These are phyloP conservation scores for Akanthomyces uredinophilus DNA, from an alignment of 2,329 filamentous ascomycete species.

Conservation along the genomic window DNA sequence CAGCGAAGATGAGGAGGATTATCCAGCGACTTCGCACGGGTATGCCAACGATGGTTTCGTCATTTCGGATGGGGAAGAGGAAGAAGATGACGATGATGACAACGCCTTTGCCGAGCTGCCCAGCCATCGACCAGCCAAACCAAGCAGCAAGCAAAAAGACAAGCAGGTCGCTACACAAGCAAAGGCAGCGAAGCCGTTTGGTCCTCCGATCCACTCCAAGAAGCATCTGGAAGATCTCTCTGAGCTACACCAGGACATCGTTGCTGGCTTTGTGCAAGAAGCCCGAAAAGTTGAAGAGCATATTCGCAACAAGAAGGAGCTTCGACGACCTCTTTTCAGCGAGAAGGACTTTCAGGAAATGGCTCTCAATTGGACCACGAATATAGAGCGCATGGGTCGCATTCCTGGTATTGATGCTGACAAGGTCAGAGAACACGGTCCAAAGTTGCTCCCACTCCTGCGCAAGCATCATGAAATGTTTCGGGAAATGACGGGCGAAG, in stretches of 20 bases:
- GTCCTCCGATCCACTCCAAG: conserved; percentile 55
- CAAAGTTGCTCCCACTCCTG: conserved; percentile 55
- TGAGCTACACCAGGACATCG: conserved; percentile 56
- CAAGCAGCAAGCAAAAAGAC: conserved; percentile 21
- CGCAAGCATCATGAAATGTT: conserved; percentile 42
- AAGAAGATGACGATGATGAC: conserved; percentile 34
- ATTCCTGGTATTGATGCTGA: conserved; percentile 60
- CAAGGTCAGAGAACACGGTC: conserved; percentile 58
- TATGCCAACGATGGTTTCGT: conserved; percentile 48
- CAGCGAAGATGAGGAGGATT: conserved; percentile 30
- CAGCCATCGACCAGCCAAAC: conserved; percentile 33
- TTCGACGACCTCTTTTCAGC: conserved; percentile 60
- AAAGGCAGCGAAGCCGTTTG: conserved; percentile 32
- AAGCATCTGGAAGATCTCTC: conserved; percentile 48
- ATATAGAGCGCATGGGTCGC: conserved; percentile 53
- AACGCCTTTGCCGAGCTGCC: conserved; percentile 44
- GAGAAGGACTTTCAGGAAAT: conserved; percentile 67
- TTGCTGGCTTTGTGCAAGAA: conserved; percentile 59
- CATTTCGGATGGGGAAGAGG: conserved; percentile 34
- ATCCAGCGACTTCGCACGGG: conserved; percentile 37
- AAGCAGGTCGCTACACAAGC: conserved; percentile 1
- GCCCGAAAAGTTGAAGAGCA: conserved; percentile 57
- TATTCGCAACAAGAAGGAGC: conserved; percentile 53
- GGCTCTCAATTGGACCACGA: conserved; percentile 63
- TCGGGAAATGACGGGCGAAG: conserved; percentile 43